These are phyloP conservation scores for Emericellopsis cladophorae DNA, from an alignment of 2,329 filamentous ascomycete genomes.

Conservation along the genomic window DNA sequence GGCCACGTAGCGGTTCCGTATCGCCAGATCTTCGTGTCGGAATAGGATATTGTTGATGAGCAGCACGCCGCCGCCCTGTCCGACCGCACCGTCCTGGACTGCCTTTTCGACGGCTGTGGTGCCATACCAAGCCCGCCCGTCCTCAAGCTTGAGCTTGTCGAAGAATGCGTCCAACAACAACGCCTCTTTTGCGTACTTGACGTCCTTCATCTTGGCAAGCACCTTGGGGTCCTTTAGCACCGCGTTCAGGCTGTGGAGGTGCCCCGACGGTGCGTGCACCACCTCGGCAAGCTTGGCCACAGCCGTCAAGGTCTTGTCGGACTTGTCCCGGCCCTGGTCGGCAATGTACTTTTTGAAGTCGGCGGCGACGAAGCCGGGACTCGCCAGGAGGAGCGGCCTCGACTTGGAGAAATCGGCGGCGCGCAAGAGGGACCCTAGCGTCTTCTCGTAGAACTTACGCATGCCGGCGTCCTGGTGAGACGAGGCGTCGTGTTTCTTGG, in stretches of 20 bases:
- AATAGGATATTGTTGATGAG: constrained; percentile 84
- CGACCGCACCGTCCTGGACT: constrained; percentile 78
- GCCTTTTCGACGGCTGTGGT: constrained; percentile 69
- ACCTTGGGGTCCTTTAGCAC: constrained; percentile 75
- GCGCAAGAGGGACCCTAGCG: constrained; percentile 61
- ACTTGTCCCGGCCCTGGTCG: constrained; percentile 42
- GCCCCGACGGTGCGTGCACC: constrained; percentile 74
- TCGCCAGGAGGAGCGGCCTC: constrained; percentile 70
- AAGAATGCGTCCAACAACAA: constrained; percentile 76
- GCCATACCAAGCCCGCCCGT: constrained; percentile 86
- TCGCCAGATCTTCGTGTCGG: constrained; percentile 64
- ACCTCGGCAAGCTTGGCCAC: constrained; percentile 54
- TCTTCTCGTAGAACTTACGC: constrained; percentile 62
- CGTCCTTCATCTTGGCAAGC: constrained; percentile 64
- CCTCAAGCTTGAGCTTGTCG: constrained; percentile 65
- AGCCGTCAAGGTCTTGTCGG: constrained; percentile 56
- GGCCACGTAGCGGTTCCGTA: constrained; percentile 67
- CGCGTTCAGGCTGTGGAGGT: constrained; percentile 79
- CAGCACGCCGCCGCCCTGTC: constrained; percentile 70
- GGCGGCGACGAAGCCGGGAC: constrained; percentile 74
- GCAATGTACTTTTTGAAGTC: constrained; percentile 66
- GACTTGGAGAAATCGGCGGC: constrained; percentile 62
- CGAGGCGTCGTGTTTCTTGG: constrained; percentile 53
- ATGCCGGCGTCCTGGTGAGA: constrained; percentile 59
- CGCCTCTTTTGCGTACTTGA: constrained; percentile 78